Evolutionary conservation across 371 early-diverging fungal species (phyloP).

Genomic region (Syncephalastrum sp.): DNA sequence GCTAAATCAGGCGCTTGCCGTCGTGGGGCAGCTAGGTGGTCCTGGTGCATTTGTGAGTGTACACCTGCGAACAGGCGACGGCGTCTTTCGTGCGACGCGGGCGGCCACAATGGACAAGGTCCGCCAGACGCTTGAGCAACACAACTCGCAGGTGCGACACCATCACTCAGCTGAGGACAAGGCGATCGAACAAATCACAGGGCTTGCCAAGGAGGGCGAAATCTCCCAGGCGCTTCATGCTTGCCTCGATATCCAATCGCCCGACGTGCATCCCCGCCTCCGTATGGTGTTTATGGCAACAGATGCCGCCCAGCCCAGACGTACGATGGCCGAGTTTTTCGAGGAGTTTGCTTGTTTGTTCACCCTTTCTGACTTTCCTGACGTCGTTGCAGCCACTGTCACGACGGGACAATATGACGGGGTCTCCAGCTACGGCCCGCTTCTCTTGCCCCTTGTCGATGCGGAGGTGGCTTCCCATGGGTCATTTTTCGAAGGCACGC

Average conservation of each 20-base stretch:
- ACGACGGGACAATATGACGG: neutral
- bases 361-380: conserved; percentile 51
- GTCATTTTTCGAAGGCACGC: conserved; percentile 42
- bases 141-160: conserved; percentile 2
- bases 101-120: conserved; percentile 31
- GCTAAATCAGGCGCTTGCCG: conserved; percentile 19
- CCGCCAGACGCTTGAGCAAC: conserved; percentile 18
- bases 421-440: conserved; percentile 7
- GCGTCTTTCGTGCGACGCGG: conserved; percentile 31
- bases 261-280: conserved; percentile 18
- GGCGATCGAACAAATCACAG: neutral
- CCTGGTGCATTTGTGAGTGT: conserved; percentile 38
- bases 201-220: conserved; percentile 1
- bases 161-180: neutral
- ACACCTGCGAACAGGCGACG: conserved; percentile 54
- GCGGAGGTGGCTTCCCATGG: conserved; percentile 46
- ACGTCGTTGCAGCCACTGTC: conserved; percentile 25
- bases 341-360: conserved; percentile 53
- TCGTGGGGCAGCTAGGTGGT: conserved; percentile 39
- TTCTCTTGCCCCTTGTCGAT: conserved; percentile 41
- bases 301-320: conserved; percentile 51
- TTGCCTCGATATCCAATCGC: conserved; percentile 3
- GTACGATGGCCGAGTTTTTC: conserved; percentile 30
- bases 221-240: conserved; percentile 5
- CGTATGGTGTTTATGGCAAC: conserved; percentile 58